phyloP scores from a whole-genome alignment of 805 yeast genomes.

The Wickerhamiella hasegawae region DNA sequence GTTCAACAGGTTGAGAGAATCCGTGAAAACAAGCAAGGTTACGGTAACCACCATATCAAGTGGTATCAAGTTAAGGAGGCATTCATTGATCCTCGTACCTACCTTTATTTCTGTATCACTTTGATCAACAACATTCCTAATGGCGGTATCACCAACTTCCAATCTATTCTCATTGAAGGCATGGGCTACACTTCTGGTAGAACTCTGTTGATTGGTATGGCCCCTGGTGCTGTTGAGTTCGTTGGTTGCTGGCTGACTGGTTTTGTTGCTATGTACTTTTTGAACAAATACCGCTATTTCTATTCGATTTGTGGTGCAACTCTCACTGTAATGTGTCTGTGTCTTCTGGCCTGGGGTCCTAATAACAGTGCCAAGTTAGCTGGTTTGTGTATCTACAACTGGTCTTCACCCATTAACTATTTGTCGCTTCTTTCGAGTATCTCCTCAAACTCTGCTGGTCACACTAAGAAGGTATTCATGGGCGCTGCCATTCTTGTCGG shows the following conservation, averaged over 20 bases:
- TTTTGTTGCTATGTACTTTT: constrained; percentile 7
- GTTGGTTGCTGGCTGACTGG: constrained; percentile 9
- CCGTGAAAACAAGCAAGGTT: constrained; percentile 38
- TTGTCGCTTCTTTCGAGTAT: constrained; percentile 5
- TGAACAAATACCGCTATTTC: constrained; percentile 8
- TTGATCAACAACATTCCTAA: constrained; percentile 32
- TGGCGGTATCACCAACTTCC: constrained; percentile 38
- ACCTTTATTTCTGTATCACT: constrained; percentile 29
- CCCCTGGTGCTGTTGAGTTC: constrained; percentile 29
- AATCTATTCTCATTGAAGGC: constrained; percentile 28
- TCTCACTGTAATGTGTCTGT: constrained; percentile 29
- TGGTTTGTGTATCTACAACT: constrained; percentile 25
- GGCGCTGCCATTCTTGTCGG: constrained; percentile 45
- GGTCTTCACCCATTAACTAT: constrained; percentile 18
- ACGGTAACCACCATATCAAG: constrained; percentile 37
- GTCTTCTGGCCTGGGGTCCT: constrained; percentile 30
- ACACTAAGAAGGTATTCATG: constrained; percentile 49
- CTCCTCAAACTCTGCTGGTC: constrained; percentile 47
- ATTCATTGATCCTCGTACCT: constrained; percentile 32
- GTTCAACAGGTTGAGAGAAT: constrained; percentile 35
- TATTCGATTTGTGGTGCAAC: constrained; percentile 34
- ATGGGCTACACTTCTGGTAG: constrained; percentile 15
- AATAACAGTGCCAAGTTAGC: constrained; percentile 25
- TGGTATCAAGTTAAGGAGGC: constrained; percentile 37
- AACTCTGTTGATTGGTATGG: constrained; percentile 27